Evolutionary conservation across 2,329 filamentous ascomycete species (phyloP).

Genomic region (Lachnellula occidentalis): DNA sequence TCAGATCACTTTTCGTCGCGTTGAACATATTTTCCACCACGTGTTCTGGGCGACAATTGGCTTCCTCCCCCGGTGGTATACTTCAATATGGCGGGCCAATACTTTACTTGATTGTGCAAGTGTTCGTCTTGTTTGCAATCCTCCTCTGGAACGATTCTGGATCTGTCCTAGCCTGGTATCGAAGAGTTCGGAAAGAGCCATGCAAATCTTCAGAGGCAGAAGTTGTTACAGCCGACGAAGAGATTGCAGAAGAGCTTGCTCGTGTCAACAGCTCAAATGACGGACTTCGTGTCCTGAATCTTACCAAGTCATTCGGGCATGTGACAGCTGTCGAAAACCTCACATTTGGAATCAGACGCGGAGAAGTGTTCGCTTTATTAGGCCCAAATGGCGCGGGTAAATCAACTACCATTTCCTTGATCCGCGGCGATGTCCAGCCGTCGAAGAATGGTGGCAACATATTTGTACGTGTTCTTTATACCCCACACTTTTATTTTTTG

Average conservation of each 20-base stretch:
- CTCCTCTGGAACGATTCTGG: conserved; percentile 80
- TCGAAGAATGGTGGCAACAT: conserved; percentile 66
- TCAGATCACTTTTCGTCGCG: conserved; percentile 68
- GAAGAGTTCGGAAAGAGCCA: conserved; percentile 29
- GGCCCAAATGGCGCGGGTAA: conserved; percentile 92
- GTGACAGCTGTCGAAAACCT: conserved; percentile 83
- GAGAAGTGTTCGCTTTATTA: conserved; percentile 82
- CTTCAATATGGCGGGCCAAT: conserved; percentile 78
- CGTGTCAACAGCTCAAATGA: conserved; percentile 51
- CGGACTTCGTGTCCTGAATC: conserved; percentile 65
- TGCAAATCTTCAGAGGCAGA: conserved; percentile 3
- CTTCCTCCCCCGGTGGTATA: conserved; percentile 64
- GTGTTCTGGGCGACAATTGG: conserved; percentile 60
- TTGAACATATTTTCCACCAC: conserved; percentile 81
- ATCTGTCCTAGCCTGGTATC: conserved; percentile 51
- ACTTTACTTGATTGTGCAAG: conserved; percentile 73
- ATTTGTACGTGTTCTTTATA: conserved; percentile 37
- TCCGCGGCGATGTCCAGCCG: conserved; percentile 81
- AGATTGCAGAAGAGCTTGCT: conserved; percentile 59
- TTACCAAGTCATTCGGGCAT: conserved; percentile 73
- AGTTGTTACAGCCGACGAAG: conserved; percentile 32
- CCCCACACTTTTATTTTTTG: not conserved
- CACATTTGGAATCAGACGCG: conserved; percentile 72
- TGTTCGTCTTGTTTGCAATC: conserved; percentile 61
- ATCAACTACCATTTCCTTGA: conserved; percentile 80